A percentile compares a stretch with the other conserved stretches of the same genome.
These are phyloP conservation scores for Calonectria pauciramosa DNA, from an alignment of 2,329 filamentous ascomycete genomes.

Conservation along the genomic window DNA sequence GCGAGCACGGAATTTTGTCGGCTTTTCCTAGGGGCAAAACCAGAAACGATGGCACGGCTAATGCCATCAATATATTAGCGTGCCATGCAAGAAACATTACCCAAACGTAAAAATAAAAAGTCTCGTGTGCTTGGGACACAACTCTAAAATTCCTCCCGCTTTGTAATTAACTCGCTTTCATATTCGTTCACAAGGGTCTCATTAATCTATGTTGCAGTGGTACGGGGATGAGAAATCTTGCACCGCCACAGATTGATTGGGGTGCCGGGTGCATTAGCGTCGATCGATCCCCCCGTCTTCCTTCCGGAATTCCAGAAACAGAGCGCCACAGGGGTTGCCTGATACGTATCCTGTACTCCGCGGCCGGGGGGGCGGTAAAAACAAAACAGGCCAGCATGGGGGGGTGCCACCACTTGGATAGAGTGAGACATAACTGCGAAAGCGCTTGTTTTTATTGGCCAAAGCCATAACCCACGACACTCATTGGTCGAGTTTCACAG, in stretches of 20 bases:
- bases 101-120: neutral
- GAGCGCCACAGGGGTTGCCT: slow-evolving; percentile 31
- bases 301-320: slow-evolving; percentile 43
- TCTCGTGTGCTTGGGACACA: neutral
- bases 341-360: slow-evolving; percentile 26
- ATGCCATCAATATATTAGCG: neutral
- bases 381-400: slow-evolving; percentile 10
- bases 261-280: slow-evolving; percentile 51
- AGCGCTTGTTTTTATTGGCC: slow-evolving; percentile 4
- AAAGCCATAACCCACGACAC: neutral
- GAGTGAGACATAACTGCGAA: slow-evolving; percentile 16
- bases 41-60: neutral
- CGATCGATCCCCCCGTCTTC: slow-evolving; percentile 45
- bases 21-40: neutral
- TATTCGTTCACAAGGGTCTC: neutral
- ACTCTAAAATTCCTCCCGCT: neutral
- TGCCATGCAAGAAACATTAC: neutral
- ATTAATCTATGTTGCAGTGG: slow-evolving; percentile 25
- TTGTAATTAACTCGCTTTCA: neutral
- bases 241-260: slow-evolving; percentile 52
- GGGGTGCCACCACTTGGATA: slow-evolving; percentile 1
- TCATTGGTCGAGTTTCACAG: slow-evolving; percentile 14
- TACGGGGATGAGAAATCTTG: slow-evolving; percentile 40
- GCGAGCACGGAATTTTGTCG: slow-evolving; percentile 26
- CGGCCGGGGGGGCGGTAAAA: slow-evolving; percentile 25